Evolutionary conservation across 2,329 filamentous ascomycete species (phyloP), one percentile per base, ranked within the genome.

Genomic region (Knufia fluminis): DNA sequence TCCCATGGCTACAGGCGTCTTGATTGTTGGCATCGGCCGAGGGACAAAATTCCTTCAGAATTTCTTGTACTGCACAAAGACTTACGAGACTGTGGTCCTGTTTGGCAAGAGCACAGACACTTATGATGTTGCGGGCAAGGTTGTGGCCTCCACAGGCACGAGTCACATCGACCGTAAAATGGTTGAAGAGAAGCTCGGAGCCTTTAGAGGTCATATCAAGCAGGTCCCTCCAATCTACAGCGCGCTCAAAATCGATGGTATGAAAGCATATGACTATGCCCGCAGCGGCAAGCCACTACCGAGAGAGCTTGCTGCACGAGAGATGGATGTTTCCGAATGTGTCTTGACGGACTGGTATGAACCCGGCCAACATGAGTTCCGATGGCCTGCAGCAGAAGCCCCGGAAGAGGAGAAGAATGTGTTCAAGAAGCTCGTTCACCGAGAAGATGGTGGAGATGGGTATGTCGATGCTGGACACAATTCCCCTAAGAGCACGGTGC

Each of bases 201-300:
- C 85, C 62, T 96, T 95, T 66, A 76, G 82, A 33, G 92, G 92
- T 14, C 84, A 84, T 59, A 88, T 88, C 60, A 82, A 86, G 71
- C 92, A 98, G 71, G 82, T 86, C 58, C 92, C 92, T 32, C 91
- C 91, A 4, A 79, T 98, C 17, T 98, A 90, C 68, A 95, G 88
- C 24, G 92, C 92, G 8, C 74, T 97, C 54, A 90, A 91, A 66
- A 87, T 96, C 66, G 80, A 96, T 58, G 92, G 92, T 1, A 96
- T 96, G 72, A 85, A 87, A 28, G 75, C 96, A 43, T 98, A 98
- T 65, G 90, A 98, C 68, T 97, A 97, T 67, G 92, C 92, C 17
- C 78, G 92, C 43, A 87, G 90, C 64, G 92, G 92, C 14, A 88
- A 85, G 62, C 80, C 86, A 31, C 83, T 95, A 14, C 92, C 92